Conservation (phyloP, 2,329 filamentous ascomycete species). For the Cladosporium sp. region DNA sequence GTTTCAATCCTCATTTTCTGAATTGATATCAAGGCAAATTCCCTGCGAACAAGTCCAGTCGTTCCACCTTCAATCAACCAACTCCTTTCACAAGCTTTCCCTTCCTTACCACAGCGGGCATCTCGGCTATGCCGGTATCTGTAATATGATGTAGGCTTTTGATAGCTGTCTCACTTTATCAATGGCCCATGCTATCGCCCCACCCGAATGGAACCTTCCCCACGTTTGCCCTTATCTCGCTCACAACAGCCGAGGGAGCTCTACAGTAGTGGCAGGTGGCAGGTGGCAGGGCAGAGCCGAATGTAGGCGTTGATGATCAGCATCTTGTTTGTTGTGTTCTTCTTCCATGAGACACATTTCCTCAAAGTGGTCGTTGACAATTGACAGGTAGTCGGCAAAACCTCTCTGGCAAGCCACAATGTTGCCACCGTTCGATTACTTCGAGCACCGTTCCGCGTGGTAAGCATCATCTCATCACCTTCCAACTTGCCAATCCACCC, state of each 20-base stretch:
- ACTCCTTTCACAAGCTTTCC: no score
- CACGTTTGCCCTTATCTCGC: constrained; percentile 4
- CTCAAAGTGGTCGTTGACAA: neutral
- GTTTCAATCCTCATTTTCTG: no score
- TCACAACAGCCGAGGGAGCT: neutral
- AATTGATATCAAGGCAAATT: no score
- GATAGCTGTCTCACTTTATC: no score
- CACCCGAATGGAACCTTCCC: constrained; percentile 1
- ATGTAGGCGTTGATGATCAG: constrained; percentile 2
- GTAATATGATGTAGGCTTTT: no score
- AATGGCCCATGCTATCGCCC: no score
- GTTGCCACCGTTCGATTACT: constrained; percentile 56
- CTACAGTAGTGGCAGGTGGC: no score
- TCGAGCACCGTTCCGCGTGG: constrained; percentile 70
- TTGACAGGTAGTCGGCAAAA: neutral
- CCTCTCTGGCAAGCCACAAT: constrained; percentile 17
- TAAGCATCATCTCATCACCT: constrained; percentile 37
- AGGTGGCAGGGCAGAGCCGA: neutral
- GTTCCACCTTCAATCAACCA: no score
- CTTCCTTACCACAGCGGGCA: no score
- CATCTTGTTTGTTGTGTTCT: neutral
- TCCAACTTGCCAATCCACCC: neutral
- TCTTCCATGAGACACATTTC: neutral
- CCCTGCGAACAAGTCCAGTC: no score
- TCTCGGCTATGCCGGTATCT: no score